phyloP scores from a whole-genome alignment of 2,329 filamentous ascomycete species.

The Verticillium nonalfalfae region DNA sequence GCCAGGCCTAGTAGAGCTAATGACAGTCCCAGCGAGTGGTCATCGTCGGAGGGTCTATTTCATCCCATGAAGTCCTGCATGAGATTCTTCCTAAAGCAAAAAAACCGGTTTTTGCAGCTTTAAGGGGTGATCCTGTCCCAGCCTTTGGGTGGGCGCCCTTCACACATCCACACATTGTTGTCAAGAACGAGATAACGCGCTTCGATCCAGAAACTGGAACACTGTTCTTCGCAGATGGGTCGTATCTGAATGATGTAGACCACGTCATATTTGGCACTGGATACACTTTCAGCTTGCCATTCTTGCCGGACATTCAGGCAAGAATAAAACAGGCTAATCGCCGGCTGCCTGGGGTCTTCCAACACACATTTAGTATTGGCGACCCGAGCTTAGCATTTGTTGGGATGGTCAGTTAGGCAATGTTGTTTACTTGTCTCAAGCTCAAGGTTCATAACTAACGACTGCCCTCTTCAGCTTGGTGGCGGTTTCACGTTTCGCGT shows the following conservation, averaged over 20 bases:
- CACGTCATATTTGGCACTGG: constrained; percentile 54
- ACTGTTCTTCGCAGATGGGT: constrained; percentile 46
- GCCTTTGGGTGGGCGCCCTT: constrained; percentile 53
- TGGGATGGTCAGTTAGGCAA: constrained; percentile 21
- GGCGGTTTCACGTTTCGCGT: constrained; percentile 29
- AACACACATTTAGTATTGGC: constrained; percentile 27
- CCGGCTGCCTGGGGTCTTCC: constrained; percentile 25
- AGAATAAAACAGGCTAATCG: constrained; percentile 28
- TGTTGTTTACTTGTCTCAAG: neutral
- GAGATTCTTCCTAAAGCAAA: constrained; percentile 39
- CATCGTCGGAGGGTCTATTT: constrained; percentile 52
- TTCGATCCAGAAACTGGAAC: constrained; percentile 26
- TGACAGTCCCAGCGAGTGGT: constrained; percentile 36
- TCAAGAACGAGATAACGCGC: constrained; percentile 35
- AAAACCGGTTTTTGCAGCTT: constrained; percentile 41
- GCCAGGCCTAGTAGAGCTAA: neutral
- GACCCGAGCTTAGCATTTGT: constrained; percentile 26
- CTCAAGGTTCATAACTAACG: neutral
- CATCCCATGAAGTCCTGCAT: constrained; percentile 49
- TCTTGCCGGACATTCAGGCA: constrained; percentile 38
- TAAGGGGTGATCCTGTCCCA: constrained; percentile 35
- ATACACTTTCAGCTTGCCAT: constrained; percentile 52
- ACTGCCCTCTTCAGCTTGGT: constrained; percentile 15
- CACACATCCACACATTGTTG: constrained; percentile 39
- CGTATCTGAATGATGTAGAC: constrained; percentile 40